Conservation (phyloP, 1,284 basidiomycete genomes). For the Apiotrichum montevideense region DNA sequence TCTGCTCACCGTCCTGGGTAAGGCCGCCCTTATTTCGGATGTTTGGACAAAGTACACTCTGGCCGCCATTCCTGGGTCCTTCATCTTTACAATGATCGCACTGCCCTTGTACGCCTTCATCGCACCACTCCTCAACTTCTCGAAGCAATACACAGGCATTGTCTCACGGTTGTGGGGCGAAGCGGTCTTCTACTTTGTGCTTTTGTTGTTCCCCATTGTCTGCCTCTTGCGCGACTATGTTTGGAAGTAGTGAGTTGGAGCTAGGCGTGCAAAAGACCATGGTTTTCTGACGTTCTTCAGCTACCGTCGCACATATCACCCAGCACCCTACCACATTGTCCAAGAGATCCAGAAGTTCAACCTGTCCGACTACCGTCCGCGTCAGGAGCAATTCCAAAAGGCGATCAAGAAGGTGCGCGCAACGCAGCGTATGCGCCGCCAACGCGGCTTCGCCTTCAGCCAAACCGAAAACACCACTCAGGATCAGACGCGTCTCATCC, state of each 20-base stretch:
- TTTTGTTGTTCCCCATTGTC: constrained; percentile 79
- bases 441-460: constrained; percentile 92
- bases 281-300: constrained; percentile 30
- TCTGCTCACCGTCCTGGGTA: constrained; percentile 89
- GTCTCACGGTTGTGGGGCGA: constrained; percentile 83
- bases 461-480: constrained; percentile 81
- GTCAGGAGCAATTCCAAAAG: constrained; percentile 98
- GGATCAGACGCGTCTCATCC: constrained; percentile 77
- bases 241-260: constrained; percentile 71
- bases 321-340: constrained; percentile 90
- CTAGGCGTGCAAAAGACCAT: no score
- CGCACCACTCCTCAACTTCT: constrained; percentile 78
- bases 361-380: constrained; percentile 90
- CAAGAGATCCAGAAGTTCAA: constrained; percentile 97
- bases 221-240: constrained; percentile 86
- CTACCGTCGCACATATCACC: constrained; percentile 83
- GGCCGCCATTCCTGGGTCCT: constrained; percentile 93
- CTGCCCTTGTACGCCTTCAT: constrained; percentile 84
- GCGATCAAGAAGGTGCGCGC: constrained; percentile 97
- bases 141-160: constrained; percentile 80
- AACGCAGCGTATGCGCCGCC: constrained; percentile 86
- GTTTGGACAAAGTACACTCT: constrained; percentile 99
- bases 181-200: constrained; percentile 79
- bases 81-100: constrained; percentile 88
- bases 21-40: constrained; percentile 94